Evolutionary conservation across 106 monocot genomes (phyloP), one percentile per base, ranked within the genome.

Genomic region (Allium cepa): DNA sequence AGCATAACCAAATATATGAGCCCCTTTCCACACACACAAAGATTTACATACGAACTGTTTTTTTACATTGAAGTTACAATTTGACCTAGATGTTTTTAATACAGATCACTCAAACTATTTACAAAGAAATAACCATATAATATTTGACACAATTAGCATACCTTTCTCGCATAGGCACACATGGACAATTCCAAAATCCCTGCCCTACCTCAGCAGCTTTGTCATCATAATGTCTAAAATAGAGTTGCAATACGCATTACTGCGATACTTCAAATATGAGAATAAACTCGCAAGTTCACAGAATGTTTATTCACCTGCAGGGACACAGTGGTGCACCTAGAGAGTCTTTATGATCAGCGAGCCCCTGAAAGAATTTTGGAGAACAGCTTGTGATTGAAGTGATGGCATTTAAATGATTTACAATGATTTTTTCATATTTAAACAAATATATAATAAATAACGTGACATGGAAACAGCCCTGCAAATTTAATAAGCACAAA

Each of bases 161-260:
- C 96, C 96, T 97, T 71, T 97, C 96, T 45, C 96, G 83, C 96
- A 97, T 97, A 56, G 97, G 97, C 53, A 99, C 92, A 77, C 97
- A 99, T 47, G 97, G 97, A 75, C 97, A 99, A 76, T 99, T 99
- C 97, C 97, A 99, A 87, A 87, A 92, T 69, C 97, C 92, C 69
- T 99, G 97, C 10, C 74, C 84, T 78, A 53, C 97, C 69, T 99
- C 97, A 52, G 97, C 92, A 18, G 92, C 80, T 83, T 99, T 99
- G 75, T 99, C 92, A 79, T 99, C 97, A 78, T 99, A 99, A 85
- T 99, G 97, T 85, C 97, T 92, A 76, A 60, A 69, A 74, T 58
- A 73, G 52, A 17, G 26, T 60, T 50, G 26, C 56, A 16, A 66
- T 13, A 48, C 14, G 26, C 17, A 48, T 47, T 9, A 64, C 45